These are phyloP conservation scores for Thalassiosira ordinaria DNA, from an alignment of 352 stramenopile species.

Conservation along the genomic window DNA sequence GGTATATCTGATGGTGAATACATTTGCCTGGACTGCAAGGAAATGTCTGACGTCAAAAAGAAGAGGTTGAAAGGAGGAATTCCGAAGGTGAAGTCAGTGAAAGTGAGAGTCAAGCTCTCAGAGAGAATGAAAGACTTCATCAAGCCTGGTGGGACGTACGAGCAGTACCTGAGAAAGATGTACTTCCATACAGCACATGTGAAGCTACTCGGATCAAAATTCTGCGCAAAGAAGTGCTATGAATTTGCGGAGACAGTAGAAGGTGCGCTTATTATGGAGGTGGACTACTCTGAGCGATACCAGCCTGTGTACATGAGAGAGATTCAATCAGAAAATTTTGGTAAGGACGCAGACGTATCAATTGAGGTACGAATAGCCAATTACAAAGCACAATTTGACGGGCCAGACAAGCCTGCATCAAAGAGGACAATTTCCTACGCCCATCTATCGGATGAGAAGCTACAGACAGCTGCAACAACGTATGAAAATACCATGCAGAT, in stretches of 20 bases:
- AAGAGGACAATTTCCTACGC: neutral
- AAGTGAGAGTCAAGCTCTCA: neutral
- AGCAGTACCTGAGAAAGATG: slow-evolving; percentile 4
- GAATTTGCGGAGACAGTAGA: neutral
- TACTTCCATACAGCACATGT: neutral
- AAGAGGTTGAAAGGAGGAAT: neutral
- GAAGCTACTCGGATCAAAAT: neutral
- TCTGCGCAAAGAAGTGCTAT: neutral
- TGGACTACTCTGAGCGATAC: slow-evolving; percentile 8
- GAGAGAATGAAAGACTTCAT: slow-evolving; percentile 4
- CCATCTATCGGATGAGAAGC: slow-evolving; percentile 4
- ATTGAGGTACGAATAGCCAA: neutral
- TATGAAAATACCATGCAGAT: neutral
- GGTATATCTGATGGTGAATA: neutral
- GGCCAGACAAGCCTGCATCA: too few species aligned
- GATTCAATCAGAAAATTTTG: slow-evolving; percentile 4
- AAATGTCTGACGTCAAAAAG: slow-evolving; percentile 1
- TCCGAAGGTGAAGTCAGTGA: neutral
- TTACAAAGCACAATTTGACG: neutral
- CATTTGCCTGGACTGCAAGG: neutral
- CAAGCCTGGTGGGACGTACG: neutral
- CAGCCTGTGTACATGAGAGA: neutral
- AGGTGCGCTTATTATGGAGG: neutral
- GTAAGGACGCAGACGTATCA: neutral
- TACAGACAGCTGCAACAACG: slow-evolving; percentile 1